Conservation (phyloP, 2,329 filamentous ascomycete species). For the Colletotrichum shisoi region DNA sequence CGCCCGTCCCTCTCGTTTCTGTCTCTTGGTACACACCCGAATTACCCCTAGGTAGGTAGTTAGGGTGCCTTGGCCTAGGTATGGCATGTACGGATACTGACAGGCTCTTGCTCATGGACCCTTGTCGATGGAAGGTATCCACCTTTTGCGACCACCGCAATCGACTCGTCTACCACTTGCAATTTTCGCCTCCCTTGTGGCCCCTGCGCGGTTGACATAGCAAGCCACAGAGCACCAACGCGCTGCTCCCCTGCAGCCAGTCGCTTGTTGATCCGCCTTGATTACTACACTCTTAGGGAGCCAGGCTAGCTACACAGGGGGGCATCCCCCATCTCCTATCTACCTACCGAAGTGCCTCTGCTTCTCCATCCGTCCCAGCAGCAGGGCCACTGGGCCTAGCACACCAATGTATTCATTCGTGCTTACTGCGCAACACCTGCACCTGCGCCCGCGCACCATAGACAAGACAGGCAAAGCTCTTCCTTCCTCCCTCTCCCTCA, state of each 20-base stretch:
- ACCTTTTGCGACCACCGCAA: slow-evolving; percentile 1
- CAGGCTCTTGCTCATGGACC: background rate
- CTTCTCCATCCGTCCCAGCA: slow-evolving; percentile 4
- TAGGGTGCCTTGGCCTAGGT: no score
- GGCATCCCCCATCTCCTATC: background rate
- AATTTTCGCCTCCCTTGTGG: background rate
- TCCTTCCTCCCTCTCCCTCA: slow-evolving; percentile 15
- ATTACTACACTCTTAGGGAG: background rate
- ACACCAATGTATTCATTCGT: background rate
- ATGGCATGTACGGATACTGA: background rate
- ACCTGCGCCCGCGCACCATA: background rate
- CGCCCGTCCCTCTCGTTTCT: slow-evolving; percentile 13
- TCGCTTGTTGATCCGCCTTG: slow-evolving; percentile 15
- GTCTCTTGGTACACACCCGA: background rate
- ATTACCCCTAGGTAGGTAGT: no score
- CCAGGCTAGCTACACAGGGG: background rate
- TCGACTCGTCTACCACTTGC: slow-evolving; percentile 11
- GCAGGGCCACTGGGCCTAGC: slow-evolving; percentile 5
- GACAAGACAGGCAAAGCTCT: slow-evolving; percentile 12
- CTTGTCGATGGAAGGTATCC: background rate
- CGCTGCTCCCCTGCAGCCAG: slow-evolving; percentile 1
- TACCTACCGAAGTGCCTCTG: background rate
- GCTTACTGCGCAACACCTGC: slow-evolving; percentile 6
- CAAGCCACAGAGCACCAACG: background rate
- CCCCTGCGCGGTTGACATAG: slow-evolving; percentile 1